Percentiles rank a stretch among this genome's conserved stretches.
These are phyloP conservation scores for Mimosa pudica DNA, from an alignment of 306 rosid species.

Conservation along the genomic window DNA sequence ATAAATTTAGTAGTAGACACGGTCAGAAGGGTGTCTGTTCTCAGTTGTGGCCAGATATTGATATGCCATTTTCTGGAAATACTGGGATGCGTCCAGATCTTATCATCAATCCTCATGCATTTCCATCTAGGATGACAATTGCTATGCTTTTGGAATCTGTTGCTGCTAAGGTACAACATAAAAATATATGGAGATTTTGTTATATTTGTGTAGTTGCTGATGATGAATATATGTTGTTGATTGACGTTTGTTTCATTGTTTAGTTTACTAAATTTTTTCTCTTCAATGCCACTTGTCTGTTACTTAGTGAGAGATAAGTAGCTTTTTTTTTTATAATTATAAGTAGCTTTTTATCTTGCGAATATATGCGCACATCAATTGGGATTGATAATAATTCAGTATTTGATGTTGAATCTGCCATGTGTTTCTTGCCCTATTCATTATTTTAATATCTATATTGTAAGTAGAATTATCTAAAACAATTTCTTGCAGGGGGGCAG, in stretches of 20 bases:
- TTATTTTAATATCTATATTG: background rate
- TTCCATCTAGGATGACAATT: conserved; percentile 99
- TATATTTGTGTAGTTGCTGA: conserved; percentile 1
- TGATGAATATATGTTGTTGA: conserved; percentile 3
- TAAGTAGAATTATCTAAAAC: background rate
- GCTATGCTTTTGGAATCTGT: conserved; percentile 98
- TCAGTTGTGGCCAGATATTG: conserved; percentile 96
- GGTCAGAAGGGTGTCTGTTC: conserved; percentile 99
- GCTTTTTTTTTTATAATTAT: background rate
- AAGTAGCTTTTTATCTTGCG: background rate
- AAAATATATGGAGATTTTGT: background rate
- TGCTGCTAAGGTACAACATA: conserved; percentile 85
- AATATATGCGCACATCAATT: background rate
- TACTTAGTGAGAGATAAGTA: background rate
- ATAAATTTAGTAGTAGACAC: conserved; percentile 98
- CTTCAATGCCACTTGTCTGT: background rate
- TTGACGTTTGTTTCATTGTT: conserved; percentile 9
- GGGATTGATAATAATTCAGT: background rate
- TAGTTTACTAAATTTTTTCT: background rate
- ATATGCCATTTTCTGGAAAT: conserved; percentile 95
- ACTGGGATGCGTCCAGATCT: conserved; percentile 99
- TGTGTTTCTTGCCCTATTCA: background rate
- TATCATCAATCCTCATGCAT: conserved; percentile 97
- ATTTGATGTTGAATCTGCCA: background rate
- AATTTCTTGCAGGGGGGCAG: conserved; percentile 73